Percentiles rank a stretch among this genome's conserved stretches.
phyloP scores from a whole-genome alignment of 177 flowering plant genomes.

The Tripterygium wilfordii region DNA sequence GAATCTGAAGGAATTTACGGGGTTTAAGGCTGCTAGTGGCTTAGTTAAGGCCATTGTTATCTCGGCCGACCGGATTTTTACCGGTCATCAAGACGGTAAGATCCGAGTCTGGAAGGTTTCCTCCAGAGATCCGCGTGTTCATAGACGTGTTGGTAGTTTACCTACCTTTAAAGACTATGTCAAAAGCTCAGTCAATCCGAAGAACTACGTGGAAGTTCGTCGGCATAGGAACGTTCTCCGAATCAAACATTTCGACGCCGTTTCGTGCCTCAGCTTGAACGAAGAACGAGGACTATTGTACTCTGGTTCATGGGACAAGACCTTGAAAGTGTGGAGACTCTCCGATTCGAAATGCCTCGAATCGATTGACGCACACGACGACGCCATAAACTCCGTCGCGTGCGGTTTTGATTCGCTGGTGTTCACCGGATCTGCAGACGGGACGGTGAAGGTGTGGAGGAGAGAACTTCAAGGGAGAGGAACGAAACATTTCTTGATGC shows the following conservation, averaged over 20 bases:
- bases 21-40: constrained; percentile 50
- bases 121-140: not conserved
- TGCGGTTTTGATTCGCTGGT: constrained; percentile 42
- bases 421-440: constrained; percentile 80
- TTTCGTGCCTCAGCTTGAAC: constrained; percentile 56
- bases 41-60: constrained; percentile 49
- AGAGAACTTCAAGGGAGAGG: constrained; percentile 35
- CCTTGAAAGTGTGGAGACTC: constrained; percentile 64
- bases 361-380: constrained; percentile 60
- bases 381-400: constrained; percentile 60
- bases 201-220: constrained; percentile 40
- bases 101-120: constrained; percentile 48
- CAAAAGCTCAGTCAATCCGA: constrained; percentile 43
- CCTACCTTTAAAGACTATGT: constrained; percentile 36
- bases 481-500: constrained; percentile 31
- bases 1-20: constrained; percentile 35
- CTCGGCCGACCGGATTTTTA: constrained; percentile 30
- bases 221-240: constrained; percentile 24
- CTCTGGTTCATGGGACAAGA: constrained; percentile 72
- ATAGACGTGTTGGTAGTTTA: constrained; percentile 32
- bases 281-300: constrained; percentile 48
- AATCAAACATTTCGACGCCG: constrained; percentile 56
- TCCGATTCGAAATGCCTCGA: constrained; percentile 59
- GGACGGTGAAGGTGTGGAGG: constrained; percentile 72
- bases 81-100: constrained; percentile 65